Conservation (phyloP, 2,329 filamentous ascomycete genomes). For the Clathrospora elynae region DNA sequence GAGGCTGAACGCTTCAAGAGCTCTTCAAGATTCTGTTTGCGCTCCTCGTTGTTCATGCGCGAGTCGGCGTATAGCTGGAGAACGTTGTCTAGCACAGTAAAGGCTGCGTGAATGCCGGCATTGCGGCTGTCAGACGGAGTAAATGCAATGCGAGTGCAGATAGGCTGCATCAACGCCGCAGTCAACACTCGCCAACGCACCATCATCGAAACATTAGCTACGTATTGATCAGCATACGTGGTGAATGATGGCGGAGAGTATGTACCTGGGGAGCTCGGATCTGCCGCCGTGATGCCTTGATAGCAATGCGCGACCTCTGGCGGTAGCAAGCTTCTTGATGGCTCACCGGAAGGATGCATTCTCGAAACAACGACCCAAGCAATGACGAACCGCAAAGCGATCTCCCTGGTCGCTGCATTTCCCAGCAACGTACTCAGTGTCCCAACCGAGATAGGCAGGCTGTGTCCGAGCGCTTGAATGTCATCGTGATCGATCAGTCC, state of each 20-base stretch:
- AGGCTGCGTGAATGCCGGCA: conserved; percentile 27
- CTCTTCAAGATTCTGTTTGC: conserved; percentile 42
- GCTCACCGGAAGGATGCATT: conserved; percentile 22
- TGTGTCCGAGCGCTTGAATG: conserved; percentile 27
- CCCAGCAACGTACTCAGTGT: conserved; percentile 36
- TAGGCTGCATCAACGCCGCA: conserved; percentile 35
- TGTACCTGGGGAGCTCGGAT: conserved; percentile 25
- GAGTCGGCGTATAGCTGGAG: conserved; percentile 36
- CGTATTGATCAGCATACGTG: no score
- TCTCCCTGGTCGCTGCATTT: conserved; percentile 33
- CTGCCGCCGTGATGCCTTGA: conserved; percentile 19
- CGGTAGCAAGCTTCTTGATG: conserved; percentile 34
- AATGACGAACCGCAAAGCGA: conserved; percentile 39
- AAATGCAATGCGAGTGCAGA: conserved; percentile 35
- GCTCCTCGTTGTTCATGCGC: conserved; percentile 33
- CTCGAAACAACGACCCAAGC: conserved; percentile 38
- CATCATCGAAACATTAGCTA: conserved; percentile 26
- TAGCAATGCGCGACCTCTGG: conserved; percentile 30
- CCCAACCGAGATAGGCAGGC: conserved; percentile 30
- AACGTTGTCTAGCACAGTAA: conserved; percentile 32
- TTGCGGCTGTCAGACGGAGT: conserved; percentile 31
- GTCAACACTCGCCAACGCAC: conserved; percentile 42
- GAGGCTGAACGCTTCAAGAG: conserved; percentile 42
- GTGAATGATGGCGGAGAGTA: background rate
- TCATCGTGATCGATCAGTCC: conserved; percentile 31